Percentiles rank a stretch among this genome's conserved stretches.
phyloP scores from a whole-genome alignment of 805 yeast genomes.

The Blastobotrys robertii region DNA sequence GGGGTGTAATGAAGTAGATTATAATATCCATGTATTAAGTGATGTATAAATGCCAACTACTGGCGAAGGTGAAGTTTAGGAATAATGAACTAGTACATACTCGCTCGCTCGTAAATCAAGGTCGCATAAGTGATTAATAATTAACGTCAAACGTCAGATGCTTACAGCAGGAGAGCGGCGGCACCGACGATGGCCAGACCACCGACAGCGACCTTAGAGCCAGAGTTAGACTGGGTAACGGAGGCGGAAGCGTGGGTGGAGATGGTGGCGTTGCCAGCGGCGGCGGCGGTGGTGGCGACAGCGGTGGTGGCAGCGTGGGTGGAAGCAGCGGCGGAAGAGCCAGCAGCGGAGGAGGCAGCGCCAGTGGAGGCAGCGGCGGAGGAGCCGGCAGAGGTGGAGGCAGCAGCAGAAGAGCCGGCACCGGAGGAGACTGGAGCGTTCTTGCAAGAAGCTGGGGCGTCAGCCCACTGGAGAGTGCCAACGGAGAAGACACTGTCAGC shows the following conservation, averaged over 20 bases:
- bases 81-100: too few relatives aligned
- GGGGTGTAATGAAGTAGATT: too few relatives aligned
- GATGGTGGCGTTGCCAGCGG: not conserved
- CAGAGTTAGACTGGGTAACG: not conserved
- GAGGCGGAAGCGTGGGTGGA: not conserved
- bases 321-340: not conserved
- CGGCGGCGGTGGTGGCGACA: not conserved
- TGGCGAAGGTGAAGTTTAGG: too few relatives aligned
- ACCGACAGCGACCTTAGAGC: not conserved
- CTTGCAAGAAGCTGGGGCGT: not conserved
- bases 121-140: too few relatives aligned
- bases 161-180: slow-evolving; percentile 1
- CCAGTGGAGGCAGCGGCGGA: not conserved
- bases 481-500: not conserved
- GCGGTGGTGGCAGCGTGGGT: not conserved
- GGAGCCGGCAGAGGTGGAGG: not conserved
- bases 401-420: slow-evolving; percentile 1
- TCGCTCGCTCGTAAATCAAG: too few relatives aligned
- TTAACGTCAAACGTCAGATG: not conserved
- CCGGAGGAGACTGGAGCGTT: not conserved
- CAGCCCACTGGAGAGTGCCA: not conserved
- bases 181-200: slow-evolving; percentile 1
- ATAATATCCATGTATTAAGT: too few relatives aligned
- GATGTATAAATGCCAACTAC: too few relatives aligned
- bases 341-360: not conserved